Percentiles rank a stretch among this genome's conserved stretches.
Evolutionary conservation across 495 filamentous ascomycete species (phyloP).

Genomic region (Cercophora scortea): DNA sequence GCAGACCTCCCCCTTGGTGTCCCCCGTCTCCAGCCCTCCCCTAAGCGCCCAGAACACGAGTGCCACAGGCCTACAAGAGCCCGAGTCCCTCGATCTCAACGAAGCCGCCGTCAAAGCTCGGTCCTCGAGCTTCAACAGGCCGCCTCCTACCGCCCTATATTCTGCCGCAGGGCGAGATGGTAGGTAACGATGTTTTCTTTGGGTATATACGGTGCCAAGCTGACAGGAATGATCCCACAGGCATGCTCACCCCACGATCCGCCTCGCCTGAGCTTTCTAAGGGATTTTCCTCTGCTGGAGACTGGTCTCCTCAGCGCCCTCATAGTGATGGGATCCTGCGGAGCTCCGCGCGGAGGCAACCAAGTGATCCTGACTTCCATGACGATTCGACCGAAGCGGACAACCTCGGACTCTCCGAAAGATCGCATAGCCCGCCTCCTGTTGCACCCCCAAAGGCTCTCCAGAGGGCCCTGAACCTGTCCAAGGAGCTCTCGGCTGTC

Average conservation of each 20-base stretch:
- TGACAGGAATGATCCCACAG: slow-evolving; percentile 24
- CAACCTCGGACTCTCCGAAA: slow-evolving; percentile 32
- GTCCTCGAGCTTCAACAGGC: slow-evolving; percentile 26
- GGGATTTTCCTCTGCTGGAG: slow-evolving; percentile 35
- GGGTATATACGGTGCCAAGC: slow-evolving; percentile 3
- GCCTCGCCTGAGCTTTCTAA: slow-evolving; percentile 49
- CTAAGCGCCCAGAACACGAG: slow-evolving; percentile 49
- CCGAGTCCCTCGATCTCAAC: slow-evolving; percentile 72
- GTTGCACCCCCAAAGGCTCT: slow-evolving; percentile 69
- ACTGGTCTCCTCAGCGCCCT: slow-evolving; percentile 33
- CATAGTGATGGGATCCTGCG: slow-evolving; percentile 39
- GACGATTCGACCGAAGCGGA: slow-evolving; percentile 28
- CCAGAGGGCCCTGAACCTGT: slow-evolving; percentile 74
- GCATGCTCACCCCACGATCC: slow-evolving; percentile 54
- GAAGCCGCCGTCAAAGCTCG: slow-evolving; percentile 24
- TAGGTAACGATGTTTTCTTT: slow-evolving; percentile 5
- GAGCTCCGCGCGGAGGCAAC: slow-evolving; percentile 22
- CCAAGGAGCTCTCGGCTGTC: slow-evolving; percentile 75
- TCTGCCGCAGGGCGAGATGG: slow-evolving; percentile 17
- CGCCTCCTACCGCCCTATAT: slow-evolving; percentile 26
- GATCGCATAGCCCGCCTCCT: slow-evolving; percentile 70
- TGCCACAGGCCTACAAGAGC: slow-evolving; percentile 59
- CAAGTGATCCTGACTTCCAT: slow-evolving; percentile 38
- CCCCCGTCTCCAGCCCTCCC: slow-evolving; percentile 73
- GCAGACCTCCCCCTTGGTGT: slow-evolving; percentile 90